phyloP scores from a whole-genome alignment of 2,329 filamentous ascomycete genomes.

The Trichoderma harzianum region DNA sequence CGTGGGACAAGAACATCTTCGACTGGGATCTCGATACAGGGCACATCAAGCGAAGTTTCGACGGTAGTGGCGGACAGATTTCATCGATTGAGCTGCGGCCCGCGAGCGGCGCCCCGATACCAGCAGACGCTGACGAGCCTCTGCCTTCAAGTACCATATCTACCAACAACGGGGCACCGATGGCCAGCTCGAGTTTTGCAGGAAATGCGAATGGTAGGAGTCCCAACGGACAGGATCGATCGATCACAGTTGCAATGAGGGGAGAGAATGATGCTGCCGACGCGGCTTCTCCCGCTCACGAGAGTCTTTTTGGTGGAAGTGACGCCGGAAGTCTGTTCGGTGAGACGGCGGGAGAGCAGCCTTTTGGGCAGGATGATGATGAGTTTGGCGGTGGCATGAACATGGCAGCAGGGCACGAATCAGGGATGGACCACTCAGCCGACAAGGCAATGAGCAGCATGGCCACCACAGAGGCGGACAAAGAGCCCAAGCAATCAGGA shows the following conservation, averaged over 20 bases:
- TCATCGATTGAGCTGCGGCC: conserved; percentile 84
- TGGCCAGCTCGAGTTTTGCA: conserved; percentile 46
- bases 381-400: conserved; percentile 76
- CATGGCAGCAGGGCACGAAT: conserved; percentile 41
- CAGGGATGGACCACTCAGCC: conserved; percentile 41
- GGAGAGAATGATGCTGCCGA: conserved; percentile 45
- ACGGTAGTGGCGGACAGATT: conserved; percentile 76
- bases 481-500: conserved; percentile 25
- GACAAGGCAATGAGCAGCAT: conserved; percentile 42
- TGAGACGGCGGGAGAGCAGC: conserved; percentile 58
- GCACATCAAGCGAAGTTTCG: conserved; percentile 69
- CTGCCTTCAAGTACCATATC: conserved; percentile 65
- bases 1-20: conserved; percentile 92
- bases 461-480: conserved; percentile 26
- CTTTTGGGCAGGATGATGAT: conserved; percentile 79
- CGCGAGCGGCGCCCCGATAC: conserved; percentile 69
- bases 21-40: conserved; percentile 96
- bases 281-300: conserved; percentile 63
- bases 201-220: conserved; percentile 25
- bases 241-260: conserved; percentile 30
- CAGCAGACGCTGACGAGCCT: conserved; percentile 64
- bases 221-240: conserved; percentile 18
- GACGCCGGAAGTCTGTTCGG: conserved; percentile 84
- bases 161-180: conserved; percentile 66
- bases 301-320: conserved; percentile 79